Evolutionary conservation across 2,329 filamentous ascomycete species (phyloP).

Genomic region (Rhynchosporium secalis): DNA sequence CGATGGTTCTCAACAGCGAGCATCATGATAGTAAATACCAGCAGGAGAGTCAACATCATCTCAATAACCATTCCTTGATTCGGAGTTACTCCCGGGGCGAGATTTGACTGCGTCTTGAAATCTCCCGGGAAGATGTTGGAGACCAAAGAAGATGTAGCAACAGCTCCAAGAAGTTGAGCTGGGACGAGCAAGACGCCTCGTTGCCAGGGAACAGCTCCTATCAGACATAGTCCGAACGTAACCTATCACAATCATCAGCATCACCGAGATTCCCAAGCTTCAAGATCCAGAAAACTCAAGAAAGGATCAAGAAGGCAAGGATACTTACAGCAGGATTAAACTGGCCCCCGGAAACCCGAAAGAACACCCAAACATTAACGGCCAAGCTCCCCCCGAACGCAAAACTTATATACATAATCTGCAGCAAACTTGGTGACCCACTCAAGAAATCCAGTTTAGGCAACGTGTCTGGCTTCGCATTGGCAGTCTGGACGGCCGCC

Average conservation of each 20-base stretch:
- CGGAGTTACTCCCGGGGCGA: constrained; percentile 42
- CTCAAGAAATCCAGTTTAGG: constrained; percentile 26
- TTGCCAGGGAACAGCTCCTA: constrained; percentile 36
- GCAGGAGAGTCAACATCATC: constrained; percentile 47
- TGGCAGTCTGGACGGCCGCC: constrained; percentile 28
- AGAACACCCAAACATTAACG: constrained; percentile 57
- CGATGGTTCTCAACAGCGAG: constrained; percentile 71
- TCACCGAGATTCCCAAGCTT: background rate
- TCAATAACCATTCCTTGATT: constrained; percentile 50
- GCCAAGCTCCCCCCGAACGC: constrained; percentile 45
- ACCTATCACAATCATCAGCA: constrained; percentile 32
- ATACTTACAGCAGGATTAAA: constrained; percentile 39
- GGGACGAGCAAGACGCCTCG: constrained; percentile 37
- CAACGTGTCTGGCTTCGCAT: constrained; percentile 17
- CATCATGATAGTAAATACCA: constrained; percentile 51
- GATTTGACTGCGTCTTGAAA: constrained; percentile 45
- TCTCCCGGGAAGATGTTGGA: constrained; percentile 45
- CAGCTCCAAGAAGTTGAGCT: constrained; percentile 37
- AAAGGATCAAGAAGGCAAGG: no score
- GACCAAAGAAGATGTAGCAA: constrained; percentile 43
- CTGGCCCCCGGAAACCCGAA: constrained; percentile 48
- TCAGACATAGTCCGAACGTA: constrained; percentile 40
- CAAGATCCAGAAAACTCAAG: no score
- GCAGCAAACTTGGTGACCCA: constrained; percentile 41
- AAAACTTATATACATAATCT: constrained; percentile 33